phyloP scores from a whole-genome alignment of 2,329 filamentous ascomycete species.

The Monosporascus sp. region DNA sequence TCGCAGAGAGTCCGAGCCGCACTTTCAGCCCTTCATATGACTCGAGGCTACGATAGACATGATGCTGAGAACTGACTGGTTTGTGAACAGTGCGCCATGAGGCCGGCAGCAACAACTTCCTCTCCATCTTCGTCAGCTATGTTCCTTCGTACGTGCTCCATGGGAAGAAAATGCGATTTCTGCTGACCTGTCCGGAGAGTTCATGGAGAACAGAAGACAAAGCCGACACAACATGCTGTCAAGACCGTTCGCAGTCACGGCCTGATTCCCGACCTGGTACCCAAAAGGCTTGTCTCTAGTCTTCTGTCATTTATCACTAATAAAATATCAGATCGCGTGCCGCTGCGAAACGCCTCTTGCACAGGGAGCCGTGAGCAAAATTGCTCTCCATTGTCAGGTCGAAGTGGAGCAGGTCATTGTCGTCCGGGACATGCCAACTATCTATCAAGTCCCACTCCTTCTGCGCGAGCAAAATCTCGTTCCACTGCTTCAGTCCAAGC shows the following conservation, averaged over 20 bases:
- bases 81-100: constrained; percentile 52
- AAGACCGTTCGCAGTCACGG: constrained; percentile 78
- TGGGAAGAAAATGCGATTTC: too few species aligned
- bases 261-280: constrained; percentile 63
- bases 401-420: constrained; percentile 79
- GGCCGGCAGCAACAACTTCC: constrained; percentile 72
- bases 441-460: constrained; percentile 92
- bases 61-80: not conserved
- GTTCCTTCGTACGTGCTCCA: constrained; percentile 48
- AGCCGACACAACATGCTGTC: constrained; percentile 91
- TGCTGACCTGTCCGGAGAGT: too few species aligned
- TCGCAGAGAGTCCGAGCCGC: not conserved
- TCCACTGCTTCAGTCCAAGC: constrained; percentile 56
- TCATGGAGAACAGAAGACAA: constrained; percentile 81
- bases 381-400: constrained; percentile 85
- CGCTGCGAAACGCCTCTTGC: constrained; percentile 78
- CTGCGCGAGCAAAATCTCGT: constrained; percentile 77
- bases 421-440: constrained; percentile 85
- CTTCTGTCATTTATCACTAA: constrained; percentile 13
- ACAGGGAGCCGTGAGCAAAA: constrained; percentile 72
- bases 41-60: not conserved
- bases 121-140: constrained; percentile 85
- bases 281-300: constrained; percentile 9
- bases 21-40: not conserved
- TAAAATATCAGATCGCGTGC: constrained; percentile 68